Evolutionary conservation across 2,329 filamentous ascomycete species (phyloP), one percentile per base, ranked within the genome.

Genomic region (Colletotrichum neosansevieriae): DNA sequence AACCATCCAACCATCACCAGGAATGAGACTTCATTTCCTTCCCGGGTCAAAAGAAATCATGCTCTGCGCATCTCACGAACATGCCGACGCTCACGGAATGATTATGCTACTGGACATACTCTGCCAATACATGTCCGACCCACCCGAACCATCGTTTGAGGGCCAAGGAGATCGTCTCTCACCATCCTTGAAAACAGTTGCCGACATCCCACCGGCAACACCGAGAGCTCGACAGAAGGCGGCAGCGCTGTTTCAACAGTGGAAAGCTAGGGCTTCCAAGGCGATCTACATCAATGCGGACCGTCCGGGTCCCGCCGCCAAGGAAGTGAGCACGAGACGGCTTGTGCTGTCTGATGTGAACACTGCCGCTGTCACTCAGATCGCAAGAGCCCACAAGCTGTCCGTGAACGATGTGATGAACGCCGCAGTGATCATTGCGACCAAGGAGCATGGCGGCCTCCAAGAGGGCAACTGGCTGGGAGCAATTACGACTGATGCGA

Each of bases 381-480:
- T 51, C 4, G 21, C 53, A 15, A 63, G 49, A 9, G 17, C 45
- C n/a, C 13, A 24, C 21, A 15, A 29, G 1, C 21, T 64, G 2
- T 51, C 44, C 6, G 45, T 64, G 2, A 64, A 58, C 36, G 61
- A 64, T 17, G 11, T 58, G 44, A 64, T 58, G 34, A 58, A 58
- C 6, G 61, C 44, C 2, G 10, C 36, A 1, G 24, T 36, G 6
- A 17, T 64, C 4, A 44, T 64, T 44, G 13, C 61, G 24, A 11
- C 36, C 6, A 58, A 51, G 7, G 12, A 17, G 3, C 5, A 51
- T 5, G 44, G 12, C 4, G 32, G 32, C 2, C 12, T 12, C 21
- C 5, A 1, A n/a, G 44, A 15, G n/a, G 53, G 61, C 4, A 64
- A 45, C 17, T 64, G 61, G 61, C 21, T 58, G 2, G 61, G 61